Conservation (phyloP, 176 grass and related monocot genomes). For the Puccinellia tenuiflora region DNA sequence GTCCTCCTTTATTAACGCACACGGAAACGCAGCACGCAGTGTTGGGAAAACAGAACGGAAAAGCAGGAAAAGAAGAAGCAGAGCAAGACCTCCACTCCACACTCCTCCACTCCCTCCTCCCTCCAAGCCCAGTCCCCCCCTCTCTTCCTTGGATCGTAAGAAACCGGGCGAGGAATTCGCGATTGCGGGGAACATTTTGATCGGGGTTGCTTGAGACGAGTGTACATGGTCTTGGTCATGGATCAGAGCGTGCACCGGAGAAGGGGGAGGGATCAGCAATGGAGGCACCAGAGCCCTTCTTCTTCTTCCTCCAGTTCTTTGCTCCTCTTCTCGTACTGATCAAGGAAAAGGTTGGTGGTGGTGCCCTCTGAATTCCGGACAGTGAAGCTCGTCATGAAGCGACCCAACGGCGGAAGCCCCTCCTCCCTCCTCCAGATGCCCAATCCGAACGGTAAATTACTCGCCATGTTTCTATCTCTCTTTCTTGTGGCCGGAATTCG, state of each 20-base stretch:
- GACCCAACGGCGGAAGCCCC: slow-evolving; percentile 20
- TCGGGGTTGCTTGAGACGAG: background rate
- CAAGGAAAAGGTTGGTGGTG: background rate
- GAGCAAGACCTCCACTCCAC: slow-evolving; percentile 21
- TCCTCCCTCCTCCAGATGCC: background rate
- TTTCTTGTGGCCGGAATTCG: background rate
- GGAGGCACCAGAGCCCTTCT: background rate
- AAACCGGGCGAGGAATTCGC: background rate
- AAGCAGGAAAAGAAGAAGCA: background rate
- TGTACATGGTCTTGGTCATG: slow-evolving; percentile 3
- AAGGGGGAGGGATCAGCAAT: background rate
- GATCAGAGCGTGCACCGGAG: slow-evolving; percentile 25
- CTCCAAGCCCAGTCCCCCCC: background rate
- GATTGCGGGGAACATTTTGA: slow-evolving; percentile 3
- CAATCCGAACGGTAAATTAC: slow-evolving; percentile 17
- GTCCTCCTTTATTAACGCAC: slow-evolving; percentile 40
- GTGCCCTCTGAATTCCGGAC: slow-evolving; percentile 2
- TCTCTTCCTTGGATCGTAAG: slow-evolving; percentile 31
- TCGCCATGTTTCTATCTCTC: background rate
- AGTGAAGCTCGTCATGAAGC: slow-evolving; percentile 30
- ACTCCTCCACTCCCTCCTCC: slow-evolving; percentile 11
- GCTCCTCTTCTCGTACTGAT: background rate
- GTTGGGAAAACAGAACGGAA: slow-evolving; percentile 30
- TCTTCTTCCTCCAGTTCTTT: background rate
- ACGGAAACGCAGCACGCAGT: slow-evolving; percentile 33